Evolutionary conservation across 2,329 filamentous ascomycete genomes (phyloP).

Genomic region (Venturia asperata): DNA sequence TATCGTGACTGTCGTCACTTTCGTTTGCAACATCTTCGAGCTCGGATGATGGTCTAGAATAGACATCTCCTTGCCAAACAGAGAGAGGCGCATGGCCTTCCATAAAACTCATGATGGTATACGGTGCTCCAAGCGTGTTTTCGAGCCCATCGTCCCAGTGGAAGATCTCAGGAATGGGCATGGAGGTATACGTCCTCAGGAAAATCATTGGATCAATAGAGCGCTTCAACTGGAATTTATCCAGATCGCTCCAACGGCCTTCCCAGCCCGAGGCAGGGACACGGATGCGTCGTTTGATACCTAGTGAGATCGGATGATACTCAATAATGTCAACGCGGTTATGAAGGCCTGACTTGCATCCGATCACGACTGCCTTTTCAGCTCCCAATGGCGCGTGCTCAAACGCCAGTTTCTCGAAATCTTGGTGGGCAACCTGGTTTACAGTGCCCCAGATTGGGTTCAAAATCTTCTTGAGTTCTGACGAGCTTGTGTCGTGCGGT

Average conservation of each 20-base stretch:
- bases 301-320: neutral
- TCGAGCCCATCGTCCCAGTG: slow-evolving; percentile 1
- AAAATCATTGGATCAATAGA: neutral
- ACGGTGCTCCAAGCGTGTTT: slow-evolving; percentile 11
- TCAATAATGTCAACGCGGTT: neutral
- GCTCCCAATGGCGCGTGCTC: neutral
- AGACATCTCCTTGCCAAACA: neutral
- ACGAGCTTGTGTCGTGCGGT: too few species aligned
- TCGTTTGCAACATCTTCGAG: neutral
- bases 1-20: too few species aligned
- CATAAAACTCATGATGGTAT: neutral
- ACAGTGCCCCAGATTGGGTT: neutral
- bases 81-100: neutral
- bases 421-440: neutral
- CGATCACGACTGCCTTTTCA: neutral
- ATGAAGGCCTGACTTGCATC: neutral
- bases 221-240: neutral
- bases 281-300: neutral
- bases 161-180: slow-evolving; percentile 5
- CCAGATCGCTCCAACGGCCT: neutral
- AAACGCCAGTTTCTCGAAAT: neutral
- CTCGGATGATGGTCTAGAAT: neutral
- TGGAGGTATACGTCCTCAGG: neutral
- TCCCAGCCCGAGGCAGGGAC: slow-evolving; percentile 13
- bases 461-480: too few species aligned